Evolutionary conservation across 2,329 filamentous ascomycete genomes (phyloP), one percentile per base, ranked within the genome.

Genomic region (Aspergillus fumigatiaffinis): DNA sequence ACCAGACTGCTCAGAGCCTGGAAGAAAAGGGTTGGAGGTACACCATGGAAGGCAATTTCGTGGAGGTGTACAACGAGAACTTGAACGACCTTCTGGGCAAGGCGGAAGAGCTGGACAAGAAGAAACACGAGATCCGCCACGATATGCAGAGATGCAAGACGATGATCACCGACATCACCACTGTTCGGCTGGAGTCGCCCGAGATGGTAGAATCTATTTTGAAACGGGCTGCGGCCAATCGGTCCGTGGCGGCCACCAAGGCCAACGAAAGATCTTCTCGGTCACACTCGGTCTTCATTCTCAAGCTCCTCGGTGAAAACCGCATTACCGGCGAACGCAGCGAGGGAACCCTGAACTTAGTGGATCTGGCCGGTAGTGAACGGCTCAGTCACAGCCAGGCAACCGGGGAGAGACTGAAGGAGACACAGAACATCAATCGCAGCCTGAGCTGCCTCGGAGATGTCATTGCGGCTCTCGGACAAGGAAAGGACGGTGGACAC

Each of bases 1-100:
- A 97, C 73, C 85, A 90, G 54, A 94, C 91, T 46, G 90, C 95
- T 53, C 88, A 87, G 60, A 84, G 87, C 52, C 80, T 99, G 20
- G 87, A 89, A 72, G 90, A 92, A 64, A 95, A 97, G 72, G 94
- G 92, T 25, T 99, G 94, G 94, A 84, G 83, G 44, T 99, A 99
- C 75, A 89, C 83, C 0, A 96, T 99, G 86, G 90, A 96, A 71
- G 94, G 94, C 6, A 92, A 88, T 55, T 99, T 99, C 69, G 87
- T 97, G 14, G 94, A 99, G 71, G 94, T 99, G 5, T 99, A 99
- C 83, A 97, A 99, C 62, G 94, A 99, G 72, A 94, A 95, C 60
- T 82, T 99, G 61, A 92, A 97, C 71, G 94, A 99, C 72, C 77
- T 99, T 14, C 83, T 99, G 3, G 87, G 87, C 12, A 84, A 82